Conservation (phyloP, 2,329 filamentous ascomycete genomes). For the Neofusicoccum parvum region DNA sequence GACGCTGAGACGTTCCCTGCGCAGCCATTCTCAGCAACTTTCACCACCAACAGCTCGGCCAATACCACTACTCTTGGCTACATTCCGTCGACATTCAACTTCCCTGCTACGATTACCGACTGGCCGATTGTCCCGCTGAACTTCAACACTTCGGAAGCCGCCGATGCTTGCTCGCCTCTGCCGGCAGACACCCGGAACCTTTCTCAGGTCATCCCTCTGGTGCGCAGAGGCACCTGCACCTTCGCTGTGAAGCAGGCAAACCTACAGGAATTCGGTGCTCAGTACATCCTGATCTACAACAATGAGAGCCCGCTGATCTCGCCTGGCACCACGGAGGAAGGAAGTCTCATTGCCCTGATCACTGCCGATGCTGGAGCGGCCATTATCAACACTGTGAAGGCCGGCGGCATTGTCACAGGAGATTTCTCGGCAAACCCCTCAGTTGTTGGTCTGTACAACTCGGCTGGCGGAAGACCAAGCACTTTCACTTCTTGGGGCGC, state of each 20-base stretch:
- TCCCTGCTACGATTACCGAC: constrained; percentile 31
- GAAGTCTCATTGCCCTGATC: constrained; percentile 28
- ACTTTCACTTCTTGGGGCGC: constrained; percentile 63
- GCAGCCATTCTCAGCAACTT: constrained; percentile 38
- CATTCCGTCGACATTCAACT: constrained; percentile 39
- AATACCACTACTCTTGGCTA: constrained; percentile 31
- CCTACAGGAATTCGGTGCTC: constrained; percentile 57
- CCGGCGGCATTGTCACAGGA: neutral
- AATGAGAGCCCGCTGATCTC: constrained; percentile 34
- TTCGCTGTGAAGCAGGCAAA: constrained; percentile 59
- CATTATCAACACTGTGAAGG: constrained; percentile 7
- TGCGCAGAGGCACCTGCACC: constrained; percentile 61
- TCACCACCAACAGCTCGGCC: constrained; percentile 30
- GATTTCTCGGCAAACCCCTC: constrained; percentile 17
- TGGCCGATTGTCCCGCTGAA: constrained; percentile 48
- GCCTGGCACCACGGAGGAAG: constrained; percentile 25
- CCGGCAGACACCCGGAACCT: constrained; percentile 60
- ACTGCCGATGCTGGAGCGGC: constrained; percentile 25
- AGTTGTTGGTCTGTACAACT: constrained; percentile 24
- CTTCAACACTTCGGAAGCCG: constrained; percentile 51
- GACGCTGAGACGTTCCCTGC: constrained; percentile 39
- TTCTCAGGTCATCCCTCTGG: constrained; percentile 59
- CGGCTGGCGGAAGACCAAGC: constrained; percentile 55
- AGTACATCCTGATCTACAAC: constrained; percentile 66
- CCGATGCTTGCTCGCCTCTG: constrained; percentile 56